Conservation (phyloP, 1,139 yeast genomes). For the Suhomyces bokatorum region DNA sequence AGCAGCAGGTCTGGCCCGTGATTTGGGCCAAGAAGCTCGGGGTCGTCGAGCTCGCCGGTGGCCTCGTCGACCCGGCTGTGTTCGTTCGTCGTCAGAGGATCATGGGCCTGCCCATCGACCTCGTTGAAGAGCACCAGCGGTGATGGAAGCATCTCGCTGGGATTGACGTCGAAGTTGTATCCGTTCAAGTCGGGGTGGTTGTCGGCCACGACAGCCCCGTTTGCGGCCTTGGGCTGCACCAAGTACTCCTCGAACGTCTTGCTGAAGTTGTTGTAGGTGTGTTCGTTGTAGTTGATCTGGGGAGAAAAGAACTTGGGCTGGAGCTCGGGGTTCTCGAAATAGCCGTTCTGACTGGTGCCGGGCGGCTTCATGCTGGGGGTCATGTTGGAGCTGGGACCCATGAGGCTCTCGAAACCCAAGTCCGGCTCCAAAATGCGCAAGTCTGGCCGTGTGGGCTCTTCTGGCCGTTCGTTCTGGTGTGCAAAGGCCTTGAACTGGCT, state of each 20-base stretch:
- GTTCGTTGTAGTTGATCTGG: slow-evolving; percentile 13
- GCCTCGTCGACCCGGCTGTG: background rate
- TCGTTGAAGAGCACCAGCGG: slow-evolving; percentile 6
- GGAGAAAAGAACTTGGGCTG: slow-evolving; percentile 11
- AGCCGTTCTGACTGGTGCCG: slow-evolving; percentile 31
- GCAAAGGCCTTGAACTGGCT: slow-evolving; percentile 9
- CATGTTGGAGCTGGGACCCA: slow-evolving; percentile 20
- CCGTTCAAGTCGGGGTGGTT: slow-evolving; percentile 21
- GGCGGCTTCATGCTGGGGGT: slow-evolving; percentile 50
- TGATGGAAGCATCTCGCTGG: slow-evolving; percentile 8
- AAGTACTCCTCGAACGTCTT: slow-evolving; percentile 11
- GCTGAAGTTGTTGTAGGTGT: slow-evolving; percentile 12
- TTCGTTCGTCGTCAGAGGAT: background rate
- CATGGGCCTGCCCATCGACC: slow-evolving; percentile 9
- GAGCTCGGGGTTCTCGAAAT: slow-evolving; percentile 28
- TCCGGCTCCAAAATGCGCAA: slow-evolving; percentile 24
- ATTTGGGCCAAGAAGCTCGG: slow-evolving; percentile 2
- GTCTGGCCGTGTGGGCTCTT: slow-evolving; percentile 8
- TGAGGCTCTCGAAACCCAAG: slow-evolving; percentile 16
- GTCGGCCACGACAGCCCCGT: background rate
- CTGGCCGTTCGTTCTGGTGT: slow-evolving; percentile 7
- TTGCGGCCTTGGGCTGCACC: slow-evolving; percentile 4
- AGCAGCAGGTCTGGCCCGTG: background rate
- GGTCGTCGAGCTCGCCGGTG: background rate
- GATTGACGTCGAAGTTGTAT: slow-evolving; percentile 23